Percentiles rank a stretch among this genome's conserved stretches.
These are phyloP conservation scores for Phytopythium ostracodes DNA, from an alignment of 352 stramenopile species.

Conservation along the genomic window DNA sequence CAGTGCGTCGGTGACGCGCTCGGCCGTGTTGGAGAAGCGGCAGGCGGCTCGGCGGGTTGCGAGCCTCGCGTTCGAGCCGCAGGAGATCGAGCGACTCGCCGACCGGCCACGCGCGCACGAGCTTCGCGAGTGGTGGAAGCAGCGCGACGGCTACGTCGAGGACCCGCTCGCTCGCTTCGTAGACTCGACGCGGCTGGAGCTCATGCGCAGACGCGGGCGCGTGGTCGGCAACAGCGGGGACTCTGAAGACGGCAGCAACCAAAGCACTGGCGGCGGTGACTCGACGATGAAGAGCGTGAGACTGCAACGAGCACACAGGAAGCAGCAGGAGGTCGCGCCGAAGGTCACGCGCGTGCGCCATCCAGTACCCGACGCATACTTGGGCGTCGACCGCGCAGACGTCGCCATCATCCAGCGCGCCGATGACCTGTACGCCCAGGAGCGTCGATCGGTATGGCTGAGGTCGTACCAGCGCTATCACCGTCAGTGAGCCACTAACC, in stretches of 20 bases:
- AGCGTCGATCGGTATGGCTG: slow-evolving; percentile 13
- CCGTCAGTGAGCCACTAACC: background rate
- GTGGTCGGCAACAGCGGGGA: background rate
- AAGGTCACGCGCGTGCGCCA: slow-evolving; percentile 47
- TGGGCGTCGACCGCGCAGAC: slow-evolving; percentile 13
- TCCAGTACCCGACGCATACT: slow-evolving; percentile 23
- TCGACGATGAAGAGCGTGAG: background rate
- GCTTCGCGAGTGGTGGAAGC: slow-evolving; percentile 56
- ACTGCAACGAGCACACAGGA: slow-evolving; percentile 14
- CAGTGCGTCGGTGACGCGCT: slow-evolving; percentile 20
- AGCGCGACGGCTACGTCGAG: slow-evolving; percentile 48
- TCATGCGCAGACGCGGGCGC: slow-evolving; percentile 19
- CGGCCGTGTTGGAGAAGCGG: slow-evolving; percentile 28
- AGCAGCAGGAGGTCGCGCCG: slow-evolving; percentile 32
- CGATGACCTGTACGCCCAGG: slow-evolving; percentile 34
- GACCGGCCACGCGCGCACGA: slow-evolving; percentile 47
- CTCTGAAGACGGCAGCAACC: background rate
- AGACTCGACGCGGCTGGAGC: slow-evolving; percentile 45
- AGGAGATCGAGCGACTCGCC: slow-evolving; percentile 38
- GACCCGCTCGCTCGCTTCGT: slow-evolving; percentile 34
- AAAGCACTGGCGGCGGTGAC: background rate
- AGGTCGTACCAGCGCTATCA: background rate
- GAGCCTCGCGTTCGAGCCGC: slow-evolving; percentile 50
- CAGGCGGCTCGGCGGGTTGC: slow-evolving; percentile 24
- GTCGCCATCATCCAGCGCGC: slow-evolving; percentile 22